These are phyloP conservation scores for Phialophora verrucosa DNA, from an alignment of 2,329 filamentous ascomycete genomes.

Conservation along the genomic window DNA sequence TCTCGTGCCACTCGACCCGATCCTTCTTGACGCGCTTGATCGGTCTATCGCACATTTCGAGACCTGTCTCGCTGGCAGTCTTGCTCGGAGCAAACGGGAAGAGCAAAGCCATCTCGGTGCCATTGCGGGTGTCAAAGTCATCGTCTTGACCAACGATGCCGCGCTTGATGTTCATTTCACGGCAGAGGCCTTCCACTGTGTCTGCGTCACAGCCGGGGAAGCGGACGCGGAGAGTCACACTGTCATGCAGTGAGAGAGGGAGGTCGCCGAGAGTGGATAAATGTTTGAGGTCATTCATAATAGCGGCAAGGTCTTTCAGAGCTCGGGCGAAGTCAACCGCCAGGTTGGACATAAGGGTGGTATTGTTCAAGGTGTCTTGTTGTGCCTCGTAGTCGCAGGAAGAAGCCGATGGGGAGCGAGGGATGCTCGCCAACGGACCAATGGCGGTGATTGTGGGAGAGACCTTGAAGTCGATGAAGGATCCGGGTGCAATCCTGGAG, in stretches of 20 bases:
- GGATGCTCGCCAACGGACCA: conserved; percentile 64
- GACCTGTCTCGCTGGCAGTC: conserved; percentile 52
- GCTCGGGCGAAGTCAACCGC: conserved; percentile 87
- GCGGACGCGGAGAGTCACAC: conserved; percentile 74
- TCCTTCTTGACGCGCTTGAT: conserved; percentile 45
- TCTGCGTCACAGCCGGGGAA: conserved; percentile 89
- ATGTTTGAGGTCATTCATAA: conserved; percentile 80
- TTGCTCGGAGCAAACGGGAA: conserved; percentile 83
- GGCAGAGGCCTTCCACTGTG: conserved; percentile 80
- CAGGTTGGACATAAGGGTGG: conserved; percentile 82
- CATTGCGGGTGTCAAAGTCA: conserved; percentile 71
- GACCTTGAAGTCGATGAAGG: conserved; percentile 85
- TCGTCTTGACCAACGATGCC: conserved; percentile 80
- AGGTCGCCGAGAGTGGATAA: conserved; percentile 81
- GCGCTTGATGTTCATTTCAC: conserved; percentile 82
- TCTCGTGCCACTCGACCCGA: conserved; percentile 62
- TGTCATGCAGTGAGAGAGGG: conserved; percentile 73
- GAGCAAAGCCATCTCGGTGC: conserved; percentile 74
- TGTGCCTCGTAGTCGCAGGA: conserved; percentile 49
- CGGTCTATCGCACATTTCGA: conserved; percentile 43
- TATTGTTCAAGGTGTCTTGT: conserved; percentile 72
- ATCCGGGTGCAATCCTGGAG: conserved; percentile 65
- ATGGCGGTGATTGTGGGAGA: conserved; percentile 90
- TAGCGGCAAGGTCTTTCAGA: conserved; percentile 78
- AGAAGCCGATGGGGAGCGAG: conserved; percentile 39